A percentile compares a stretch with the other conserved stretches of the same genome.
Evolutionary conservation across 78 protist species (phyloP).

Genomic region (Polysphondylium violaceum): DNA sequence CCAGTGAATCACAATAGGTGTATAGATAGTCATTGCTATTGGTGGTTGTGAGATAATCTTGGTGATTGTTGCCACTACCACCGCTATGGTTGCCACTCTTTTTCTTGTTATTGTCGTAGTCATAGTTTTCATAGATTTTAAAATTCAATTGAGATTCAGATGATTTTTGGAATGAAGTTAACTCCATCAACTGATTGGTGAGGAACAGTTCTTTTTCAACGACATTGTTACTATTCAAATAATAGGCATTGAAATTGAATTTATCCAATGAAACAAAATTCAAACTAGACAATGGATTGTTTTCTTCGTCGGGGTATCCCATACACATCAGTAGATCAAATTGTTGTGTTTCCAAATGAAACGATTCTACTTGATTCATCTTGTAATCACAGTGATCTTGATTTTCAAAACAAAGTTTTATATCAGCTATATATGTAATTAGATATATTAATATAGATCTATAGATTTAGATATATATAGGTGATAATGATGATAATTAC

Average conservation of each 20-base stretch:
- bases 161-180: conserved; percentile 23
- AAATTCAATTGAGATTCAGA: conserved; percentile 15
- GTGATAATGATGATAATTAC: not conserved
- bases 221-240: not conserved
- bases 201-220: conserved; percentile 20
- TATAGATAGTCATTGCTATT: conserved; percentile 1
- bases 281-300: conserved; percentile 21
- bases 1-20: conserved; percentile 25
- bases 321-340: conserved; percentile 15
- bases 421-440: not conserved
- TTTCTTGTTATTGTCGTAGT: not conserved
- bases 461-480: not conserved
- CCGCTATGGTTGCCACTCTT: not conserved
- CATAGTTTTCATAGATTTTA: conserved; percentile 25
- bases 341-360: conserved; percentile 1
- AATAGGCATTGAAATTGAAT: conserved; percentile 2
- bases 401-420: conserved; percentile 17
- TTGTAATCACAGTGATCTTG: not conserved
- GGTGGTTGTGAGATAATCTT: not conserved
- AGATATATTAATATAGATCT: not conserved
- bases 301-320: conserved; percentile 25
- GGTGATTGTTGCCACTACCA: not conserved
- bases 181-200: conserved; percentile 15
- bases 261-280: conserved; percentile 23
- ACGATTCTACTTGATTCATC: conserved; percentile 20